Base-by-base conservation (phyloP, 192 early-diverging fungal species). In the Coemansia umbellata region DNA sequence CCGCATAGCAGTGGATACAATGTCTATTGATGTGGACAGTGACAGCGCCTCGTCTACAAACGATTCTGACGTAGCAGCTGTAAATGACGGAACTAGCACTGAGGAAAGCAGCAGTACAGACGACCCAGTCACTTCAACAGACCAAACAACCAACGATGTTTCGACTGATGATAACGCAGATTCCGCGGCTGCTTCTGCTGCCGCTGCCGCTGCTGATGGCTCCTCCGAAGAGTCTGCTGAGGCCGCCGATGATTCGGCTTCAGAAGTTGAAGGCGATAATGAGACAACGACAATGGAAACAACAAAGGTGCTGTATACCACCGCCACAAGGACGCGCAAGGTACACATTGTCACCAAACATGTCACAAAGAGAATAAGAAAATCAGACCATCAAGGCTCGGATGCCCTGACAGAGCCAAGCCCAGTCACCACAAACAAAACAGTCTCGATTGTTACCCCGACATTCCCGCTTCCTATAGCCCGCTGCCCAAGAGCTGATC, bases 391-490 rank as follows among this genome's bases (percentile, higher is more conserved):
- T 4, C 17, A 23, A 2, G 27, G 27, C 26, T 26, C 40, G 19
- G 23, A 10, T 11, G 43, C 31, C 40, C 11, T 43, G 11, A 50
- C 53, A 4, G 49, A 53, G 23, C 15, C 60, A 2, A 47, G 24
- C 26, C 14, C 60, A 19, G 10, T 14, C 24, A 47, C 56, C 7
- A 57, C 44, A 8, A 64, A 64, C 60, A 67, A 64, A 33, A 58
- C 72, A 8, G 53, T 48, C 8, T 64, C 72, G 5, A 75, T 64
- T n/a, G 61, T 61, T 28, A 64, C 65, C 14, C 73, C 73, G n/a
- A 69, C 73, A 11, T 65, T 63, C 56, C 73, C 65, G 28, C 55
- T 68, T 19, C 67, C 65, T 3, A 66, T 61, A 17, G 74, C 63
- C 2, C 53, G 66, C 8, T 77, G 74, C 31, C 60, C 63, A 1